phyloP scores from a whole-genome alignment of 768 basidiomycete genomes.

The Russula griseocarnosa region DNA sequence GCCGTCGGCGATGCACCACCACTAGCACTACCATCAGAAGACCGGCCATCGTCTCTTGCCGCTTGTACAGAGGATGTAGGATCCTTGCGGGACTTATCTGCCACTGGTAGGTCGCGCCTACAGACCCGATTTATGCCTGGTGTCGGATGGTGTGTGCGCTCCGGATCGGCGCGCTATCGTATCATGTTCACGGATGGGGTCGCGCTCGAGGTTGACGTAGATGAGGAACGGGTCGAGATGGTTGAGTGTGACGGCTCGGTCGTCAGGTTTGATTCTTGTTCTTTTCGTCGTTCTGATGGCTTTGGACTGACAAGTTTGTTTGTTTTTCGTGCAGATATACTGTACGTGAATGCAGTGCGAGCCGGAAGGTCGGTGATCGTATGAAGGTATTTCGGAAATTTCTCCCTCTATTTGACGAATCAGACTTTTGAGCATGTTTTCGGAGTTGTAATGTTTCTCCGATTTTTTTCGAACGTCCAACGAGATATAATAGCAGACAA shows the following conservation, averaged over 20 bases:
- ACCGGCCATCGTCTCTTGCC: slow-evolving; percentile 27
- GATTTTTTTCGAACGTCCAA: neutral
- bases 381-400: slow-evolving; percentile 44
- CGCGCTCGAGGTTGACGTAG: slow-evolving; percentile 41
- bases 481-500: too few relatives aligned
- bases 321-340: slow-evolving; percentile 31
- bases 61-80: slow-evolving; percentile 23
- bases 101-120: slow-evolving; percentile 11
- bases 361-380: slow-evolving; percentile 38
- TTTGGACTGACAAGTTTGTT: neutral
- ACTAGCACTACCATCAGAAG: neutral
- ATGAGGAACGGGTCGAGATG: slow-evolving; percentile 42
- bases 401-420: slow-evolving; percentile 41
- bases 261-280: slow-evolving; percentile 27
- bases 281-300: neutral
- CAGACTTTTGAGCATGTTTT: neutral
- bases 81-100: neutral
- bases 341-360: slow-evolving; percentile 36
- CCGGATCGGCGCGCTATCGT: slow-evolving; percentile 39
- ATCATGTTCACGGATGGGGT: slow-evolving; percentile 45
- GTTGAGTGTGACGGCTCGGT: slow-evolving; percentile 32
- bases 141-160: slow-evolving; percentile 44
- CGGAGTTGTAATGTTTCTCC: neutral
- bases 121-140: slow-evolving; percentile 42
- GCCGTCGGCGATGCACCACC: slow-evolving; percentile 18